Evolutionary conservation across 257 asterid species (phyloP).

Genomic region (Anisodus acutangulus): DNA sequence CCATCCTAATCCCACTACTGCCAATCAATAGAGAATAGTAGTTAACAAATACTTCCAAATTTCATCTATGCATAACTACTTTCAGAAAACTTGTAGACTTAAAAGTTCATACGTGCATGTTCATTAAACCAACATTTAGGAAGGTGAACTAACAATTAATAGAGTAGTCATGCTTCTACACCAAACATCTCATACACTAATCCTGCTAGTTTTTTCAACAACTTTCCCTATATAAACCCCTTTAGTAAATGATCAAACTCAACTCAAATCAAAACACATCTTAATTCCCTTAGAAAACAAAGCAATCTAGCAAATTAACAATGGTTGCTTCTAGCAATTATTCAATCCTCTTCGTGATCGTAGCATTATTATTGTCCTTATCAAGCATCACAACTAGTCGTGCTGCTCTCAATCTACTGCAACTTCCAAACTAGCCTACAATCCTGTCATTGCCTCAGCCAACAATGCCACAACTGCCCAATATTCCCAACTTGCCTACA

Average conservation of each 20-base stretch:
- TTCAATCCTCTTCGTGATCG: neutral
- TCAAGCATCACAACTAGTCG: constrained; percentile 1
- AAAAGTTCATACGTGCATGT: neutral
- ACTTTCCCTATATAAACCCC: neutral
- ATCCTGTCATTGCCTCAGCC: neutral
- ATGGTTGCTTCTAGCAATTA: neutral
- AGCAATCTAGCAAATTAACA: neutral
- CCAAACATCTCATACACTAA: neutral
- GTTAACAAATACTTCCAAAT: no score
- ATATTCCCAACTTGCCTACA: constrained; percentile 19
- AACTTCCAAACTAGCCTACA: constrained; percentile 18
- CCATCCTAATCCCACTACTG: no score
- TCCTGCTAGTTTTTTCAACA: neutral
- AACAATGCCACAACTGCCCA: neutral
- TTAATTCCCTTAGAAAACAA: neutral
- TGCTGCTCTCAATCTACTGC: neutral
- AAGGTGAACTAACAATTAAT: neutral
- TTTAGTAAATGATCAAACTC: no score
- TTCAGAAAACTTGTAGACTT: no score
- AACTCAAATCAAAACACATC: neutral
- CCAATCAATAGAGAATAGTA: no score
- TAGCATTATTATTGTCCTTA: neutral
- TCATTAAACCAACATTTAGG: neutral
- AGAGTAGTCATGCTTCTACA: neutral
- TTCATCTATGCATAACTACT: no score